These are phyloP conservation scores for Amphirosellinia nigrospora DNA, from an alignment of 495 filamentous ascomycete species.

Conservation along the genomic window DNA sequence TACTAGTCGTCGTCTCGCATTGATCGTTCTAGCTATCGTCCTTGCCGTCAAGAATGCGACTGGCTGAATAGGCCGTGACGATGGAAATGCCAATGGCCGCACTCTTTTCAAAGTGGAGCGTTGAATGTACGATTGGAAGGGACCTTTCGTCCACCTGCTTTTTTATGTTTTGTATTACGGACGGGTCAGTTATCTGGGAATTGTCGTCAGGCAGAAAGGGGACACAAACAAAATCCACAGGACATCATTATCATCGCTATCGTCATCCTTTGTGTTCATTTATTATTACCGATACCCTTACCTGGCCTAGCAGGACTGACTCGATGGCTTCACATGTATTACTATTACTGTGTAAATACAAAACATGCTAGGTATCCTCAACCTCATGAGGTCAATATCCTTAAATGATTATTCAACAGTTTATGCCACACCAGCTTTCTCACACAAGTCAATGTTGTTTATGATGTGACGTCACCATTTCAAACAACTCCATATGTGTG, in stretches of 20 bases:
- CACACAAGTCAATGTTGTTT: neutral
- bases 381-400: neutral
- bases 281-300: slow-evolving; percentile 25
- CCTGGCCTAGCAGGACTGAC: slow-evolving; percentile 5
- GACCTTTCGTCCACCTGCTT: slow-evolving; percentile 22
- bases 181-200: neutral
- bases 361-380: slow-evolving; percentile 17
- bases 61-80: slow-evolving; percentile 21
- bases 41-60: slow-evolving; percentile 47
- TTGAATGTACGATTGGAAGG: slow-evolving; percentile 12
- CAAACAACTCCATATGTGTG: neutral
- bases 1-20: slow-evolving; percentile 81
- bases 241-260: neutral
- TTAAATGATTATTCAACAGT: neutral
- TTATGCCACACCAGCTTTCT: neutral
- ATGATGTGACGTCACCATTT: neutral
- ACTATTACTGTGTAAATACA: slow-evolving; percentile 32
- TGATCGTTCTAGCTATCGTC: slow-evolving; percentile 68
- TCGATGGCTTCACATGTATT: slow-evolving; percentile 25
- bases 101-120: neutral
- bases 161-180: slow-evolving; percentile 16
- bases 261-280: slow-evolving; percentile 35
- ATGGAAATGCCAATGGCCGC: neutral
- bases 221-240: neutral
- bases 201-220: neutral